Percentiles rank a stretch among this genome's conserved stretches.
Conservation (phyloP, 78 protist genomes). For the Cavenderia fasciculata region DNA sequence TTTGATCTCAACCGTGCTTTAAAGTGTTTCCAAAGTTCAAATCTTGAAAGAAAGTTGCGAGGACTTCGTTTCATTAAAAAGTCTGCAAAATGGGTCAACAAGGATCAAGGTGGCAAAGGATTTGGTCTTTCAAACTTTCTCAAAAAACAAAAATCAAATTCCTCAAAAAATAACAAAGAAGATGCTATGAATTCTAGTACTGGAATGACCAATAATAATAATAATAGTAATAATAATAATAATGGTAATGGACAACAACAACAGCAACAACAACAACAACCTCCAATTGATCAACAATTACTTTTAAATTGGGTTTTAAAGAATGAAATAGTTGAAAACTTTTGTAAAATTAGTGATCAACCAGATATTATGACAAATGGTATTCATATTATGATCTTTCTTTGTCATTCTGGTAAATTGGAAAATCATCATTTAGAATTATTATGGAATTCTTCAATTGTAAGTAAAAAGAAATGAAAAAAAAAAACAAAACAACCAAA, state of each 20-base stretch:
- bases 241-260: background rate
- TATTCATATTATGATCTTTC: constrained; percentile 49
- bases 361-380: constrained; percentile 70
- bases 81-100: constrained; percentile 26
- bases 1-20: constrained; percentile 58
- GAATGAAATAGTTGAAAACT: constrained; percentile 54
- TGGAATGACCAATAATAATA: background rate
- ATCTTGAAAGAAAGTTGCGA: constrained; percentile 45
- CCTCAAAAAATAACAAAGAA: no score
- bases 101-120: background rate
- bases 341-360: constrained; percentile 63
- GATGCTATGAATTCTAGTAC: no score
- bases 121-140: constrained; percentile 20
- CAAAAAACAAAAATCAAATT: constrained; percentile 35
- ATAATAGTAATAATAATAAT: constrained; percentile 1
- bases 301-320: constrained; percentile 51
- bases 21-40: constrained; percentile 26
- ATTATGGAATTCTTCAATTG: constrained; percentile 41
- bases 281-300: constrained; percentile 21
- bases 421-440: constrained; percentile 26
- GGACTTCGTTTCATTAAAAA: constrained; percentile 51
- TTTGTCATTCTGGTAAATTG: constrained; percentile 17
- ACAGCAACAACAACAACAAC: background rate
- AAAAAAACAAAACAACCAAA: background rate
- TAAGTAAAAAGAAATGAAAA: background rate